Conservation (phyloP, 768 basidiomycete genomes). For the Tephrocybe sp. region DNA sequence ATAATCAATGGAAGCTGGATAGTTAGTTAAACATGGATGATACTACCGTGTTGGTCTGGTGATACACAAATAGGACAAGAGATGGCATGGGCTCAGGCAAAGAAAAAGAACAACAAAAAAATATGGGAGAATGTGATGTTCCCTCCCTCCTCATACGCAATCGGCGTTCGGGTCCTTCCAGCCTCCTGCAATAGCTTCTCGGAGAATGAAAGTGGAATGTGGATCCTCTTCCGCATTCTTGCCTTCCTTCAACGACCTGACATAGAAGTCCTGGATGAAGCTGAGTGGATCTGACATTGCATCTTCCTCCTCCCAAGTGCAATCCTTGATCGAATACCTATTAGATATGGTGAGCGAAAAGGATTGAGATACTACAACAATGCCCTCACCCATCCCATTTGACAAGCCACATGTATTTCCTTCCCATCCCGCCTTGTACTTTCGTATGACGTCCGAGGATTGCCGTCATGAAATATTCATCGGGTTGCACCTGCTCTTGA, state of each 20-base stretch:
- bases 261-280: conserved; percentile 31
- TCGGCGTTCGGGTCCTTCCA: conserved; percentile 23
- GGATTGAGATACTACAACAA: background rate
- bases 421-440: conserved; percentile 22
- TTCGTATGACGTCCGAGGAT: conserved; percentile 32
- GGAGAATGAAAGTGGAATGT: conserved; percentile 25
- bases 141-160: background rate
- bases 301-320: conserved; percentile 36
- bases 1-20: background rate
- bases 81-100: no score
- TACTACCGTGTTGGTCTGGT: no score
- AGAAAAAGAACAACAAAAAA: background rate
- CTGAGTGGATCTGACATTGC: conserved; percentile 26
- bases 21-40: no score
- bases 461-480: conserved; percentile 31
- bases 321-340: conserved; percentile 33
- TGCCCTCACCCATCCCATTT: conserved; percentile 39
- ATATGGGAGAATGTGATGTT: background rate
- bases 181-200: conserved; percentile 31
- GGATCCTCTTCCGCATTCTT: conserved; percentile 25
- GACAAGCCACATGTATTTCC: conserved; percentile 31
- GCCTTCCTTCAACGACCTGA: conserved; percentile 27
- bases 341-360: background rate
- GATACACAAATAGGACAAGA: no score
- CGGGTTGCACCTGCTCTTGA: conserved; percentile 12